Base-by-base conservation (phyloP, 176 grass and related monocot species). In the Musa troglodytarum region DNA sequence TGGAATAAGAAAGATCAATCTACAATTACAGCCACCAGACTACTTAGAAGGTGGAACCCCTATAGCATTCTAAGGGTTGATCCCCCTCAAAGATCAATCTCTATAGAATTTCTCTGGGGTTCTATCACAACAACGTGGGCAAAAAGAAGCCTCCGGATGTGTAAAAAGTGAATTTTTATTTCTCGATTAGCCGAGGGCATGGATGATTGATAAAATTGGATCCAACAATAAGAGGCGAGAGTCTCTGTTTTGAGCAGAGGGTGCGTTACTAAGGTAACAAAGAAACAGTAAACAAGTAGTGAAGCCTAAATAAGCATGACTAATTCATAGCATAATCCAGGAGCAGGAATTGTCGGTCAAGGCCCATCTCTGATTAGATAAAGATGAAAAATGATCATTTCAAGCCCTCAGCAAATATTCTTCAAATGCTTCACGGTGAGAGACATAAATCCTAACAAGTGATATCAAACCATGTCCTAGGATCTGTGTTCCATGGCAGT, bases 91-190 rank as follows among this genome's bases (percentile, higher is more conserved):
- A n/a, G n/a, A n/a, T n/a, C n/a, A n/a, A n/a, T n/a, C n/a, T n/a
- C n/a, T n/a, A n/a, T n/a, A n/a, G n/a, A n/a, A n/a, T n/a, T n/a
- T n/a, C n/a, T n/a, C n/a, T n/a, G n/a, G n/a, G n/a, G n/a, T n/a
- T n/a, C n/a, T n/a, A n/a, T n/a, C n/a, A n/a, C n/a, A n/a, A 56
- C 72, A 74, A 74, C 53, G 1, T 57, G 52, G 1, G 13, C 14
- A 8, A 74, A 74, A 19, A 74, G 72, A 19, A 12, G 53, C 13
- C 21, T 56, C 53, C 72, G 23, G 16, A 74, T 74, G 53, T 74
- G 72, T 21, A 74, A 29, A 74, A 53, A 3, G 19, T 9, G 25
- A 57, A 1, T 28, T 29, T 17, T 15, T 29, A 14, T 74, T 17
- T 73, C n/a, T 16, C 11, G 6, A 13, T 56, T 1, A 56, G 24